Conservation (phyloP, 225 moss, liverwort and hornwort genomes). For the Sphagnum contortum region DNA sequence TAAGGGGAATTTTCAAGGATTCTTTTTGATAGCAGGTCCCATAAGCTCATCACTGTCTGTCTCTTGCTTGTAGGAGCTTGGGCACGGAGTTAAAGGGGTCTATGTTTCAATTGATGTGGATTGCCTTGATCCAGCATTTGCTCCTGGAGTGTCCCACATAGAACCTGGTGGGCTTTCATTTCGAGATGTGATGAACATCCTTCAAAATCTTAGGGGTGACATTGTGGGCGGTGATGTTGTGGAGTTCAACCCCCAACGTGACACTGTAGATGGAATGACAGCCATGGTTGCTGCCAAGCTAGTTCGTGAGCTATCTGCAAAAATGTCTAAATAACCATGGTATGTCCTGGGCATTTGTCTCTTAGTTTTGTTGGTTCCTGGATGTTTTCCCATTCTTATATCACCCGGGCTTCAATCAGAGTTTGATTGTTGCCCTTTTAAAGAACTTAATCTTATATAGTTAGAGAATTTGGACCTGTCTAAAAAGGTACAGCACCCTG, state of each 20-base stretch:
- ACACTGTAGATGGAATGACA: conserved; percentile 98
- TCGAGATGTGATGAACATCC: conserved; percentile 91
- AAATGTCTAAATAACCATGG: conserved; percentile 66
- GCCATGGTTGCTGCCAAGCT: conserved; percentile 99
- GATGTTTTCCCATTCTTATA: too few relatives aligned
- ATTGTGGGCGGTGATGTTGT: conserved; percentile 95
- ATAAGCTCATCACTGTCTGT: too few relatives aligned
- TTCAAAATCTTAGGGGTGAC: conserved; percentile 72
- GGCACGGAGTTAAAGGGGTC: conserved; percentile 82
- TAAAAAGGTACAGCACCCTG: too few relatives aligned
- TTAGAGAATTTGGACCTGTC: too few relatives aligned
- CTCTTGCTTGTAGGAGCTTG: conserved; percentile 37
- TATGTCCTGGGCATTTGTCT: too few relatives aligned
- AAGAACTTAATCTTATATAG: too few relatives aligned
- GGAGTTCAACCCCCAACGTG: conserved; percentile 96
- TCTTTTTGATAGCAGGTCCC: too few relatives aligned
- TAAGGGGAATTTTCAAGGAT: too few relatives aligned
- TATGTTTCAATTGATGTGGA: conserved; percentile 94
- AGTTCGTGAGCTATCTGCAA: conserved; percentile 85
- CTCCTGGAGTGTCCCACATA: conserved; percentile 96
- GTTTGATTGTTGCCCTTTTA: too few relatives aligned
- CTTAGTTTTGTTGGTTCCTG: too few relatives aligned
- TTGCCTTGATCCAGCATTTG: conserved; percentile 89
- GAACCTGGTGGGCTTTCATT: conserved; percentile 91
- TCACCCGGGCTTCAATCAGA: too few relatives aligned